These are phyloP conservation scores for Fraxinus americana DNA, from an alignment of 257 asterid genomes.

Conservation along the genomic window DNA sequence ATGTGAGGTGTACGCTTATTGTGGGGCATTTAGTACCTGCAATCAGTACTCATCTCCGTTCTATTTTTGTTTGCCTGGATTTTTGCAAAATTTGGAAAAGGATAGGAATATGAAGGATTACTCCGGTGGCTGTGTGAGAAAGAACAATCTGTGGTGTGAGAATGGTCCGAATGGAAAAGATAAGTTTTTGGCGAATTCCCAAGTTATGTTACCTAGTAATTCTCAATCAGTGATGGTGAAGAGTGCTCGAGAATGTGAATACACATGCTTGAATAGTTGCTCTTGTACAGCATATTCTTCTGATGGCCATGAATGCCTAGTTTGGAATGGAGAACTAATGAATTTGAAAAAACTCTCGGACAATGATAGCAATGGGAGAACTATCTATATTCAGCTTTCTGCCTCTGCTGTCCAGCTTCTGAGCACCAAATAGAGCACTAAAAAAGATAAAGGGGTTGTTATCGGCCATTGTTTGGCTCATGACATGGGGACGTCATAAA, in stretches of 20 bases:
- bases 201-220: slow-evolving; percentile 29
- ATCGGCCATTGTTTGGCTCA: background rate
- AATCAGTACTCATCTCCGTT: background rate
- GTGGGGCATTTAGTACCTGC: slow-evolving; percentile 21
- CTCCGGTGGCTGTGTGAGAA: slow-evolving; percentile 37
- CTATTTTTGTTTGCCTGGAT: slow-evolving; percentile 16
- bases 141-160: slow-evolving; percentile 39
- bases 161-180: slow-evolving; percentile 30
- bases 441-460: background rate
- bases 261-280: slow-evolving; percentile 42
- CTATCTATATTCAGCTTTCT: slow-evolving; percentile 35
- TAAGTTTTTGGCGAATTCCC: slow-evolving; percentile 24
- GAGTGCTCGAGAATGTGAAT: slow-evolving; percentile 37
- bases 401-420: slow-evolving; percentile 31
- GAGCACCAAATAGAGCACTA: background rate
- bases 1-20: slow-evolving; percentile 5
- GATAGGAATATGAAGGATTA: background rate
- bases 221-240: slow-evolving; percentile 16
- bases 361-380: slow-evolving; percentile 38
- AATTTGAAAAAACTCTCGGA: slow-evolving; percentile 38
- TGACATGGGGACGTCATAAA: background rate
- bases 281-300: slow-evolving; percentile 51
- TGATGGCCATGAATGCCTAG: slow-evolving; percentile 28
- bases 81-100: background rate
- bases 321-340: slow-evolving; percentile 44